Evolutionary conservation across 1,284 basidiomycete species (phyloP), one percentile per base, ranked within the genome.

Genomic region (Trametes versicolor): DNA sequence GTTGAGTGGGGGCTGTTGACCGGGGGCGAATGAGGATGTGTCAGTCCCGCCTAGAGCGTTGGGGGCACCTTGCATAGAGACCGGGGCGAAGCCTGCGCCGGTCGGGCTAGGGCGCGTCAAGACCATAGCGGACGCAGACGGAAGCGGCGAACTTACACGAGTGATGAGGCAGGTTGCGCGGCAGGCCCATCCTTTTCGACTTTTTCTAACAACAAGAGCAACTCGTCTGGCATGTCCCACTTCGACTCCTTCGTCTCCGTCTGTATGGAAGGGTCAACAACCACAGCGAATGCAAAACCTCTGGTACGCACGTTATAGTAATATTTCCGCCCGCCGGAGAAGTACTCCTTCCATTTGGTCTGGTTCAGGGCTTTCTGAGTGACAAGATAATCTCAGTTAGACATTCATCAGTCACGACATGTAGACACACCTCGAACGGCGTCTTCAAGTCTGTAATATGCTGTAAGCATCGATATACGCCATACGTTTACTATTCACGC

Each of bases 171-270:
- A 43, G 76, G 68, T 61, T 75, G 71, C 2, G 71, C 75, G 17
- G 79, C 73, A 59, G 78, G 83, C 59, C 79, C 78, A 65, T 95
- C 92, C 71, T 91, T 91, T 76, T 95, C 94, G 1, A 96, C 91
- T 73, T 91, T 91, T 74, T 94, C 92, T 56, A 96, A 83, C 19
- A 96, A 78, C 27, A 93, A 83, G 25, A 91, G 79, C 32, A 98
- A 85, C 73, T 97, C 95, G 60, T 94, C 89, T 23, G 96, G 96
- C 86, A 97, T 92, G 67, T 96, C 93, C 96, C 96, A 98, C 83
- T 96, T 95, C n/a, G 94, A 95, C 75, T 94, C 91, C 70, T 94
- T 95, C 21, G 87, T 84, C 56, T 92, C 90, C 34, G 90, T 93
- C 93, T 94, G 64, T 45, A 51, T 41, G 32, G 51, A 2, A 29